Percentiles rank a stretch among this genome's conserved stretches.
Conservation (phyloP, 106 monocot species). For the Dioscorea zingiberensis region DNA sequence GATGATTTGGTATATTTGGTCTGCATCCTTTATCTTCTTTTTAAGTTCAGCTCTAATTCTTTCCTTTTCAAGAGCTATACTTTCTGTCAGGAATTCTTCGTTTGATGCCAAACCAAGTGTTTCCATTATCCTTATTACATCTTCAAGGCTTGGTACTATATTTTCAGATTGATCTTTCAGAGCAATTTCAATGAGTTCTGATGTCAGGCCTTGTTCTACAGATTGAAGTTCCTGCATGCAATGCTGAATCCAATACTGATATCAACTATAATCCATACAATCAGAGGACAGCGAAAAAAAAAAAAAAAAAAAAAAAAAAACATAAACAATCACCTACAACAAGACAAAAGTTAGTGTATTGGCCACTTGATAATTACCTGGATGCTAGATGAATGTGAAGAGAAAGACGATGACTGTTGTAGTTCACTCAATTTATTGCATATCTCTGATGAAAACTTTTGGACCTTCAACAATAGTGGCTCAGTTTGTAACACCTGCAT, state of each 20-base stretch:
- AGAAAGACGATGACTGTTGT: slow-evolving; percentile 27
- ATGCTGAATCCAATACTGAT: slow-evolving; percentile 23
- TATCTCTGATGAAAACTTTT: slow-evolving; percentile 36
- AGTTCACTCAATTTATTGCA: slow-evolving; percentile 31
- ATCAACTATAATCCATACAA: not conserved
- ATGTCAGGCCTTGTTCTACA: slow-evolving; percentile 26
- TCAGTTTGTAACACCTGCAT: slow-evolving; percentile 53
- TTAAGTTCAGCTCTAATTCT: slow-evolving; percentile 37
- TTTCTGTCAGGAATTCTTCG: slow-evolving; percentile 52
- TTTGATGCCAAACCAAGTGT: slow-evolving; percentile 53
- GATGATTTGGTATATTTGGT: slow-evolving; percentile 40
- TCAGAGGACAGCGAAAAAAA: not conserved
- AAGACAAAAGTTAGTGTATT: too few species aligned
- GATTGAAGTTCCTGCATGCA: slow-evolving; percentile 61
- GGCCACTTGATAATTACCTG: slow-evolving; percentile 32
- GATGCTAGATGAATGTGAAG: slow-evolving; percentile 21
- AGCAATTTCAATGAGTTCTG: slow-evolving; percentile 46
- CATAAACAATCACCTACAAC: too few species aligned
- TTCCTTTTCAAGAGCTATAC: slow-evolving; percentile 68
- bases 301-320: not conserved
- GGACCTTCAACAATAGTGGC: slow-evolving; percentile 41
- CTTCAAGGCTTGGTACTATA: slow-evolving; percentile 22
- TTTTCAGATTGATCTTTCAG: slow-evolving; percentile 49
- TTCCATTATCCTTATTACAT: slow-evolving; percentile 45
- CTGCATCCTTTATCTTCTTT: slow-evolving; percentile 31